Base-by-base conservation (phyloP, 1,284 basidiomycete genomes). In the Cryptococcus sp. region DNA sequence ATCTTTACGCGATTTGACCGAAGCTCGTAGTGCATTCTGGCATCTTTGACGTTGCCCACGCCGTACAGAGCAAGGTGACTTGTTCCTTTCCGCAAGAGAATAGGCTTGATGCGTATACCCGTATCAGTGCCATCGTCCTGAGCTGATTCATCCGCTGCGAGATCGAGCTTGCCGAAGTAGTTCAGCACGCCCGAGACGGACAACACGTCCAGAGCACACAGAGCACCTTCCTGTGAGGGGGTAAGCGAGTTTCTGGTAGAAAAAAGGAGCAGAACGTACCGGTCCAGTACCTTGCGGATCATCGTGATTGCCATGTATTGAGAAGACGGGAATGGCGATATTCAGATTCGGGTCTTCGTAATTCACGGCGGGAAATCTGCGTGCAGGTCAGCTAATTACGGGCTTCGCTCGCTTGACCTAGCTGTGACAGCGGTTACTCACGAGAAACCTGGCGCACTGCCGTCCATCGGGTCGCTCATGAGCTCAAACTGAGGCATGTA, bases 261-360 rank as follows among this genome's bases (percentile, higher is more conserved):
- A 27, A 20, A 1, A n/a, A 31, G 3, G 20, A 23, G 27, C 17
- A 22, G 25, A 20, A 76, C 89, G 66, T 69, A 92, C 92, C 11
- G 90, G 84, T 15, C 93, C 93, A 13, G 93, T 88, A 22, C 95
- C 96, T 79, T 99, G 96, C 35, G 96, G 95, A 69, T 99, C 95
- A 73, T 99, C 96, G 77, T 99, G 96, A 73, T 99, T 99, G 45
- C 95, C 96, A 71, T 99, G 95, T 47, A 99, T 99, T 0, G 94
- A 97, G 79, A 99, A 99, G 22, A 98, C 89, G 2, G 96, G 96
- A 27, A 96, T 91, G 20, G 86, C 87, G 53, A 99, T 85, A 72
- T 99, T 99, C 59, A 98, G 83, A 74, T 99, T 98, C 0, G 88
- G 86, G 72, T 99, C 96, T 79, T 99, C 93, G 72, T 99, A 99